Conservation (phyloP, 2,329 filamentous ascomycete genomes). For the Dichotomopilus funicola region DNA sequence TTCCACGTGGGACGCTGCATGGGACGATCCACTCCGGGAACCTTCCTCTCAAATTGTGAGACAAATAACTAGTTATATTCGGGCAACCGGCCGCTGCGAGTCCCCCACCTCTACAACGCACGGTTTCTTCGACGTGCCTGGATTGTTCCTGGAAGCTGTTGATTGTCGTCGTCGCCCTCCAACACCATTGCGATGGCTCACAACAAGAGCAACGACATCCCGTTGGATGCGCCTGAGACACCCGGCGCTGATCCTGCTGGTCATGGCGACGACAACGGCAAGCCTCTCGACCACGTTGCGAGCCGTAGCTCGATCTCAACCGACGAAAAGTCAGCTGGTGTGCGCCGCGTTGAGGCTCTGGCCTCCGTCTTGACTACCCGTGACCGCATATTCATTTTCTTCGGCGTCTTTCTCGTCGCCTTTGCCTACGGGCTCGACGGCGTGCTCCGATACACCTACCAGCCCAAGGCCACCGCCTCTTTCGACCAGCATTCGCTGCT, state of each 20-base stretch:
- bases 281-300: neutral
- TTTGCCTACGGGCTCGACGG: slow-evolving; percentile 59
- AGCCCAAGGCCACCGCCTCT: slow-evolving; percentile 46
- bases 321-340: slow-evolving; percentile 42
- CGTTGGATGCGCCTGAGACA: neutral
- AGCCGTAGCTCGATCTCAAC: neutral
- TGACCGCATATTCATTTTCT: slow-evolving; percentile 53
- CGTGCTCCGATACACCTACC: slow-evolving; percentile 48
- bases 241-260: neutral
- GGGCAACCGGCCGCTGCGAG: too few relatives aligned
- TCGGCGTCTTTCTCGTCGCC: slow-evolving; percentile 55
- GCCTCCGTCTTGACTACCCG: slow-evolving; percentile 42
- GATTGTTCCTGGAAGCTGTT: too few relatives aligned
- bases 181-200: too few relatives aligned
- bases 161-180: too few relatives aligned
- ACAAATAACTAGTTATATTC: too few relatives aligned
- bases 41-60: too few relatives aligned
- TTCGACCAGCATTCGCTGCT: slow-evolving; percentile 49
- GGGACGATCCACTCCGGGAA: too few relatives aligned
- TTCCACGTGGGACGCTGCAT: too few relatives aligned
- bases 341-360: slow-evolving; percentile 53
- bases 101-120: too few relatives aligned
- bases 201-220: too few relatives aligned
- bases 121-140: too few relatives aligned
- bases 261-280: neutral